phyloP scores from a whole-genome alignment of 2,329 filamentous ascomycete species.

The Trichoderma arundinaceum region DNA sequence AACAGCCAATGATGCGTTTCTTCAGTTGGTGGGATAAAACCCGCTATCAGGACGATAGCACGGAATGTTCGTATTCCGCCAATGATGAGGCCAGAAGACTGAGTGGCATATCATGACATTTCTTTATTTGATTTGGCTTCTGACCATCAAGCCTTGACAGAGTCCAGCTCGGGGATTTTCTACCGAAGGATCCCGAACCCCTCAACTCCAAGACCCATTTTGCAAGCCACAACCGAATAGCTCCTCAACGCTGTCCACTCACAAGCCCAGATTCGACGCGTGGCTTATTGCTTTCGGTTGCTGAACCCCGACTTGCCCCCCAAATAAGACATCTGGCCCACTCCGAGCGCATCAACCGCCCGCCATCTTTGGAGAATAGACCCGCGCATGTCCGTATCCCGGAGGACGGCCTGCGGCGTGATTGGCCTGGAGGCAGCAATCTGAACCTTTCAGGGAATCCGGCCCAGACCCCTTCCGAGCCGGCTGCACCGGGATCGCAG shows the following conservation, averaged over 20 bases:
- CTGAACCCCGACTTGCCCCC: constrained; percentile 5
- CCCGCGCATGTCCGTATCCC: constrained; percentile 24
- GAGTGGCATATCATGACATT: background rate
- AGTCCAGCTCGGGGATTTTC: constrained; percentile 4
- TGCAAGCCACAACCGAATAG: constrained; percentile 21
- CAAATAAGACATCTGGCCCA: background rate
- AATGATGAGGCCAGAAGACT: background rate
- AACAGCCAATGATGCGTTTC: background rate
- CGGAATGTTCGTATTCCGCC: constrained; percentile 22
- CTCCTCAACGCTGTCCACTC: constrained; percentile 9
- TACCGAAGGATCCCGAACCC: constrained; percentile 17
- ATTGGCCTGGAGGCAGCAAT: constrained; percentile 17
- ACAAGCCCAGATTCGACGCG: background rate
- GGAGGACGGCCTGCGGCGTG: constrained; percentile 24
- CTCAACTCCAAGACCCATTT: background rate
- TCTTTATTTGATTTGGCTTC: background rate
- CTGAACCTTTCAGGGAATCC: constrained; percentile 25
- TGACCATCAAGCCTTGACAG: background rate
- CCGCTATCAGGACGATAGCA: background rate
- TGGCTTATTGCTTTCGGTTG: constrained; percentile 9
- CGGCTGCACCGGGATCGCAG: constrained; percentile 26
- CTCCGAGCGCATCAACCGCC: constrained; percentile 4
- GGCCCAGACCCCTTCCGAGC: background rate
- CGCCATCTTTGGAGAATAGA: constrained; percentile 15
- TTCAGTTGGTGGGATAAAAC: constrained; percentile 13